Percentiles rank a stretch among this genome's conserved stretches.
Conservation (phyloP, 352 stramenopile species). For the Paralagenidium karlingii region DNA sequence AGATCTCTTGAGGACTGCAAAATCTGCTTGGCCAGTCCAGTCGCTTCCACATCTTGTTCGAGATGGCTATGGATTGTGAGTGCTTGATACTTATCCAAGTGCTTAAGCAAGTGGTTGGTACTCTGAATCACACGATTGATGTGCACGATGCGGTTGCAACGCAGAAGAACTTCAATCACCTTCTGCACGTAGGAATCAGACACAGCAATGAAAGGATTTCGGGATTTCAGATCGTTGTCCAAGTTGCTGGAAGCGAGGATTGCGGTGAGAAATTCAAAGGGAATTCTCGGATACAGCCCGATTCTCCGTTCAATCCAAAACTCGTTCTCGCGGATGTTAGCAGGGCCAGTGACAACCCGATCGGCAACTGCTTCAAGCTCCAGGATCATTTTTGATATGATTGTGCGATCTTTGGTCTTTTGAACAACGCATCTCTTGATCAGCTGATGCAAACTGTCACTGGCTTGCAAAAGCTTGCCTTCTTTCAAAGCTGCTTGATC, state of each 20-base stretch:
- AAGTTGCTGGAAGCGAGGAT: slow-evolving; percentile 46
- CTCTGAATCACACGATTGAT: slow-evolving; percentile 65
- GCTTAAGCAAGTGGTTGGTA: too few relatives aligned
- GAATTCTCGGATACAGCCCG: slow-evolving; percentile 41
- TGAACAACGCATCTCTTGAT: slow-evolving; percentile 34
- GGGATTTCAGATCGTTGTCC: slow-evolving; percentile 35
- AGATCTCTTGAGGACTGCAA: slow-evolving; percentile 75
- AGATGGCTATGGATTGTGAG: not conserved
- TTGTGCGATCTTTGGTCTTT: slow-evolving; percentile 31
- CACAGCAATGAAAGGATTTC: slow-evolving; percentile 81
- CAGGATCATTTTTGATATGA: slow-evolving; percentile 37
- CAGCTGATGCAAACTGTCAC: slow-evolving; percentile 26
- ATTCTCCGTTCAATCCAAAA: slow-evolving; percentile 37
- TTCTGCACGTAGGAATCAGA: too few relatives aligned
- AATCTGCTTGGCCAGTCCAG: slow-evolving; percentile 67
- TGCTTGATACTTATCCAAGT: not conserved
- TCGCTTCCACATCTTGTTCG: slow-evolving; percentile 18
- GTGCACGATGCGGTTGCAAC: slow-evolving; percentile 77
- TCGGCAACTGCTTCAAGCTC: slow-evolving; percentile 40
- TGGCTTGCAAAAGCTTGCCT: slow-evolving; percentile 1
- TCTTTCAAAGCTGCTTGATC: slow-evolving; percentile 2
- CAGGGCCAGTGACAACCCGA: slow-evolving; percentile 11
- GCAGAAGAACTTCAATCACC: slow-evolving; percentile 46
- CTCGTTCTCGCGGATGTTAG: slow-evolving; percentile 5
- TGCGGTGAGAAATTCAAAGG: slow-evolving; percentile 71